Evolutionary conservation across 192 early-diverging fungal genomes (phyloP).

Genomic region (Coemansia sp.): DNA sequence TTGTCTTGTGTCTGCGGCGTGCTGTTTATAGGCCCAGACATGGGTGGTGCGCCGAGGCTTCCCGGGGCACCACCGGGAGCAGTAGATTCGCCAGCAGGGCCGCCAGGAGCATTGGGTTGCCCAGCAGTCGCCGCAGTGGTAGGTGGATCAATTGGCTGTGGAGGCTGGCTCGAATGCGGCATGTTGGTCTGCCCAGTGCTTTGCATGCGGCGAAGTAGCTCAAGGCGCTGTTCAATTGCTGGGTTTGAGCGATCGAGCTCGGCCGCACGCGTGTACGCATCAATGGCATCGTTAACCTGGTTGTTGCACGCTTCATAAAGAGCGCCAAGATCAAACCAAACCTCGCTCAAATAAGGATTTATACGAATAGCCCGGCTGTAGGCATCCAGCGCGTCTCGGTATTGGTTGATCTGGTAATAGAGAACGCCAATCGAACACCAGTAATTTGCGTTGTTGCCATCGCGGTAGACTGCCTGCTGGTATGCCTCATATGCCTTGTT

Average conservation of each 20-base stretch:
- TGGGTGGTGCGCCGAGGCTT: slow-evolving; percentile 42
- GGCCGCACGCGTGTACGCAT: slow-evolving; percentile 91
- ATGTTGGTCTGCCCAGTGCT: slow-evolving; percentile 40
- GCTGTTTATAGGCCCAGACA: slow-evolving; percentile 17
- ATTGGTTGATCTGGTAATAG: slow-evolving; percentile 95
- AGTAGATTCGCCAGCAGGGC: slow-evolving; percentile 43
- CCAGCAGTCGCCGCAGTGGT: slow-evolving; percentile 32
- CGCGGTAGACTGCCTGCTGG: slow-evolving; percentile 94
- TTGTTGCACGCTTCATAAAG: slow-evolving; percentile 98
- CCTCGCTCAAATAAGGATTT: slow-evolving; percentile 92
- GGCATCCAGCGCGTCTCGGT: slow-evolving; percentile 94
- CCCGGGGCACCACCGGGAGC: slow-evolving; percentile 34
- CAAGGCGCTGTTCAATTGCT: slow-evolving; percentile 79
- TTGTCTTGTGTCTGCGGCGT: slow-evolving; percentile 21
- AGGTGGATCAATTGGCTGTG: slow-evolving; percentile 46
- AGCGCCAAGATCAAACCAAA: slow-evolving; percentile 97
- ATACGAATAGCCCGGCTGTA: slow-evolving; percentile 93
- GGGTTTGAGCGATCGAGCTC: slow-evolving; percentile 90
- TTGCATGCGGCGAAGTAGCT: slow-evolving; percentile 47
- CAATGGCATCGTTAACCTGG: slow-evolving; percentile 93
- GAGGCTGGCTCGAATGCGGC: slow-evolving; percentile 29
- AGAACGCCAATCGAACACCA: slow-evolving; percentile 99
- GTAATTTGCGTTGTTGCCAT: slow-evolving; percentile 91
- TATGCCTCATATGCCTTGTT: slow-evolving; percentile 97
- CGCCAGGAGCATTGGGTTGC: slow-evolving; percentile 51